Evolutionary conservation across 2,329 filamentous ascomycete genomes (phyloP).

Genomic region (Pyricularia pennisetigena): DNA sequence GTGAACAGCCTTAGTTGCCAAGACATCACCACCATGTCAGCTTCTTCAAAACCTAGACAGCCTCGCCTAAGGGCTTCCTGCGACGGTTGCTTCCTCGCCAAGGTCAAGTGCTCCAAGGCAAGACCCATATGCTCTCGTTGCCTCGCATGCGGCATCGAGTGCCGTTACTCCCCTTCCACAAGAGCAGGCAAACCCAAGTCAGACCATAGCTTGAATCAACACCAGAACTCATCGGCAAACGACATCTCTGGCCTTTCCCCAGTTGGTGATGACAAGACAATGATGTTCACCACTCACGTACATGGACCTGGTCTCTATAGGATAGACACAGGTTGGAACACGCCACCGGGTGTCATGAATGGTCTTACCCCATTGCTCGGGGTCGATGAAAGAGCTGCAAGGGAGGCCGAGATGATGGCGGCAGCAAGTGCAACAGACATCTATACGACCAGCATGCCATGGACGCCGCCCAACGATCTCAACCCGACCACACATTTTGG

Average conservation of each 20-base stretch:
- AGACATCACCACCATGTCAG: slow-evolving; percentile 9
- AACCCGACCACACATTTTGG: slow-evolving; percentile 17
- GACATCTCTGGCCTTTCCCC: slow-evolving; percentile 15
- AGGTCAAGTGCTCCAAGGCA: slow-evolving; percentile 45
- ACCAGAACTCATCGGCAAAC: slow-evolving; percentile 6
- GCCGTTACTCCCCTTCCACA: slow-evolving; percentile 42
- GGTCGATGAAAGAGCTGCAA: slow-evolving; percentile 16
- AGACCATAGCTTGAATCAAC: slow-evolving; percentile 17
- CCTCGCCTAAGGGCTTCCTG: slow-evolving; percentile 29
- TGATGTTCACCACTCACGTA: slow-evolving; percentile 18
- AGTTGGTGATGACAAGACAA: slow-evolving; percentile 17
- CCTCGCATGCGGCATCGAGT: slow-evolving; percentile 36
- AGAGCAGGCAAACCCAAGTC: slow-evolving; percentile 38
- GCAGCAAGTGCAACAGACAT: slow-evolving; percentile 17
- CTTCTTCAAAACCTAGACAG: slow-evolving; percentile 16
- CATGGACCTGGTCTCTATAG: slow-evolving; percentile 22
- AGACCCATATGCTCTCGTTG: slow-evolving; percentile 44
- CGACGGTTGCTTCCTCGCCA: slow-evolving; percentile 44
- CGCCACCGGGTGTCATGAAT: slow-evolving; percentile 24
- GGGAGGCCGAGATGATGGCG: slow-evolving; percentile 1
- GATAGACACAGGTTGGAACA: slow-evolving; percentile 27
- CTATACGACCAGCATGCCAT: slow-evolving; percentile 26
- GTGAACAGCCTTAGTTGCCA: not conserved
- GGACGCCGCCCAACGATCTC: slow-evolving; percentile 28
- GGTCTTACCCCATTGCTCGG: slow-evolving; percentile 20